Evolutionary conservation across 352 stramenopile genomes (phyloP).

Genomic region (Globisporangium spinosum): DNA sequence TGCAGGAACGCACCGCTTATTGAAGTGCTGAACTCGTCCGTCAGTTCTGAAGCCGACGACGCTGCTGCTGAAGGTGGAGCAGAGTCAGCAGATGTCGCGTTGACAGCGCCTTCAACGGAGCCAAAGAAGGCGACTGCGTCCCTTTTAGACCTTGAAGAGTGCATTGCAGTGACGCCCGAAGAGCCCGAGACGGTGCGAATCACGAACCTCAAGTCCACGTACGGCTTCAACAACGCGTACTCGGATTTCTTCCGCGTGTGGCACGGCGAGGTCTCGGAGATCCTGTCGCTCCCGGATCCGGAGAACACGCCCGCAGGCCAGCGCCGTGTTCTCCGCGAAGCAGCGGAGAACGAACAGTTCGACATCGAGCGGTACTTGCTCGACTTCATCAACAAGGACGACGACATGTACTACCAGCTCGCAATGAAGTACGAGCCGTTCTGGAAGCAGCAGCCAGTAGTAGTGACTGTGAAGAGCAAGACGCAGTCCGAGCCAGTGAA

Average conservation of each 20-base stretch:
- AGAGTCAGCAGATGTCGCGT: not conserved
- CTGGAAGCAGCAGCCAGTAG: conserved; percentile 66
- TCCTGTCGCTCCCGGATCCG: conserved; percentile 91
- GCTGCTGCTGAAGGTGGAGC: not conserved
- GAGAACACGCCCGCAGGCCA: conserved; percentile 75
- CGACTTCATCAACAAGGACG: conserved; percentile 87
- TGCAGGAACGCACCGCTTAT: conserved; percentile 64
- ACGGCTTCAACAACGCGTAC: conserved; percentile 95
- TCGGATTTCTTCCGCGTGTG: conserved; percentile 91
- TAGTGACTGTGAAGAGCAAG: conserved; percentile 6
- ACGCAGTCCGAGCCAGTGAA: not conserved
- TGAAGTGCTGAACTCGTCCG: conserved; percentile 67
- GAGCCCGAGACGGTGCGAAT: conserved; percentile 25
- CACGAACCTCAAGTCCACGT: conserved; percentile 61
- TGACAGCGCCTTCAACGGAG: not conserved
- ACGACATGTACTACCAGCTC: conserved; percentile 93
- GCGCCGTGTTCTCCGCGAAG: conserved; percentile 66
- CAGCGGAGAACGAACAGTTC: conserved; percentile 92
- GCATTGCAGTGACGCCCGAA: conserved; percentile 23
- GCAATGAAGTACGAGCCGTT: conserved; percentile 89
- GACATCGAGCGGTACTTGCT: conserved; percentile 94
- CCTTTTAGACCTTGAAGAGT: conserved; percentile 53
- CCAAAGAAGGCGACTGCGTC: conserved; percentile 30
- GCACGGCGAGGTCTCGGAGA: conserved; percentile 89
- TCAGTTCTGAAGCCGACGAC: conserved; percentile 13